These are phyloP conservation scores for Eimeria falciformis DNA, from an alignment of 169 alveolate species.

Conservation along the genomic window DNA sequence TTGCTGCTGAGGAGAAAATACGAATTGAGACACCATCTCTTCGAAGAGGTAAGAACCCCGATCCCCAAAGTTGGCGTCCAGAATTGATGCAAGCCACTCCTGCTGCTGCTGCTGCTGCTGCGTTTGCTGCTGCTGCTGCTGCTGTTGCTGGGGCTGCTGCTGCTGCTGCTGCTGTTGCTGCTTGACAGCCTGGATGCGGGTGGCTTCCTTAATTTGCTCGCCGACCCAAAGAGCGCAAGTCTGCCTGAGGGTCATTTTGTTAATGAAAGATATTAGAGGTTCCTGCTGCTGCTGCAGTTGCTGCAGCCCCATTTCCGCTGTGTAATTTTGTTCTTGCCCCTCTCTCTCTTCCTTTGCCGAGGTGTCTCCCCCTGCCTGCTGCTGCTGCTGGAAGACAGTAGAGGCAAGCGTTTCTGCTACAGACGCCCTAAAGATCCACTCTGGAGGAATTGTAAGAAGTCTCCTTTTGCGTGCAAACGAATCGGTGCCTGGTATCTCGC, in stretches of 20 bases:
- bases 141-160: neutral
- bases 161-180: slow-evolving; percentile 18
- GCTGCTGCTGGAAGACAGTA: slow-evolving; percentile 15
- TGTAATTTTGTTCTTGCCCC: neutral
- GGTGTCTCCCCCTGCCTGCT: neutral
- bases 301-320: neutral
- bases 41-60: neutral
- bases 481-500: neutral
- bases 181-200: neutral
- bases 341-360: neutral
- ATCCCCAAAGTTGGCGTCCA: neutral
- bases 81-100: neutral
- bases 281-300: slow-evolving; percentile 5
- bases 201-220: neutral
- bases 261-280: neutral
- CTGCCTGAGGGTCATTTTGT: neutral
- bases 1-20: neutral
- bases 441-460: neutral
- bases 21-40: neutral
- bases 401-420: neutral
- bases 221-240: neutral
- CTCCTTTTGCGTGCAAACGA: neutral
- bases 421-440: neutral
- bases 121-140: no score
- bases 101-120: slow-evolving; percentile 32